Evolutionary conservation across 2,329 filamentous ascomycete species (phyloP).

Genomic region (Penicillium sp.): DNA sequence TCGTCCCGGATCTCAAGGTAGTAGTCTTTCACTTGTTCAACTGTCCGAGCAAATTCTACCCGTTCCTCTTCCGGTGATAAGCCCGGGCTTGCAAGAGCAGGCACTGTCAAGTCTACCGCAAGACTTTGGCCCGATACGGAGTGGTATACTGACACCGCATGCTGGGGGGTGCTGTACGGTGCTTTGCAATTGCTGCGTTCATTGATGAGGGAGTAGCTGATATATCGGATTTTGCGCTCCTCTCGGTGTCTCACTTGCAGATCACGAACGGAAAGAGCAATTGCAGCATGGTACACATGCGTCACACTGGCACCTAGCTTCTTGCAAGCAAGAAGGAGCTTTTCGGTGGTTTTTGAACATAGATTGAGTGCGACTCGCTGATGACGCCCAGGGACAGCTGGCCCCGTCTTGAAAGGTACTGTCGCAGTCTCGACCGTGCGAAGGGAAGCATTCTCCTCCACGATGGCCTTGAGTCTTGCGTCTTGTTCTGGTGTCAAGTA

Average conservation of each 20-base stretch:
- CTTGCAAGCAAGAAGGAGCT: conserved; percentile 17
- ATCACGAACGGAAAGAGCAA: conserved; percentile 21
- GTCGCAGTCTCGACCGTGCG: conserved; percentile 20
- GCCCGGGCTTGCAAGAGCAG: not conserved
- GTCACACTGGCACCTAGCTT: conserved; percentile 18
- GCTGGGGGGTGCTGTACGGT: conserved; percentile 19
- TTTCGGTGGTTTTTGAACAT: conserved; percentile 10
- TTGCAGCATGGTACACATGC: conserved; percentile 28
- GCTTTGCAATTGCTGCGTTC: conserved; percentile 21
- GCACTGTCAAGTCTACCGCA: conserved; percentile 21
- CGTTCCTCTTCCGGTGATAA: not conserved
- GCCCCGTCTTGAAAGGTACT: conserved; percentile 15
- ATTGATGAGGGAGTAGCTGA: conserved; percentile 28
- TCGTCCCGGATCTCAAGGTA: conserved; percentile 22
- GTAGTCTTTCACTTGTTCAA: conserved; percentile 17
- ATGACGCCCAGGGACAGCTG: conserved; percentile 18
- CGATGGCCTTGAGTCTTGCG: conserved; percentile 3
- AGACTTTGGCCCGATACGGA: conserved; percentile 26
- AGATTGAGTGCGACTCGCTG: conserved; percentile 22
- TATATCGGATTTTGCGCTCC: conserved; percentile 22
- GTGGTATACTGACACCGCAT: conserved; percentile 25
- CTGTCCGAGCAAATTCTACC: conserved; percentile 11
- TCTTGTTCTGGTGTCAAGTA: conserved; percentile 11
- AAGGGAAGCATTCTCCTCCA: conserved; percentile 14
- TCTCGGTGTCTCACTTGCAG: conserved; percentile 9